Evolutionary conservation across 768 basidiomycete genomes (phyloP), one percentile per base, ranked within the genome.

Genomic region (Calocera cornea): DNA sequence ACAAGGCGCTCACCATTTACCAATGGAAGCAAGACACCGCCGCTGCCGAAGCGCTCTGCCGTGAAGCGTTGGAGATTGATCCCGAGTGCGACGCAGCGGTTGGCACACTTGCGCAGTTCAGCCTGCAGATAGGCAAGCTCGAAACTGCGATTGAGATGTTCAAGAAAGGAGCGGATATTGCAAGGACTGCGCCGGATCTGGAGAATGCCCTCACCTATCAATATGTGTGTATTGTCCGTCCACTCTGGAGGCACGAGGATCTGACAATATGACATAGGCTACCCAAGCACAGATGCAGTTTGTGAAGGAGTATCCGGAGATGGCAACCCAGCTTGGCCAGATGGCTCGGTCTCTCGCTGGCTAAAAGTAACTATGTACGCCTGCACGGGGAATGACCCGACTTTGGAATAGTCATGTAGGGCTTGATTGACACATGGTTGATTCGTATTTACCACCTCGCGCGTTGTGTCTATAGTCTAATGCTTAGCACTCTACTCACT

Each of bases 51-150:
- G 78, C 80, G 22, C 88, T 92, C 74, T 95, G 93, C 75, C 80
- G 86, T 67, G 90, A 98, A 76, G 97, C 97, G 0, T 81, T 99
- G 24, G 79, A 82, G 64, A 84, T 94, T 66, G 97, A 99, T 76
- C 81, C 90, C 12, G 93, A 94, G 71, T 98, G 95, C 77, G 97
- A 99, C 75, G 92, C 95, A 12, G 97, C 95, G 0, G 88, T 98
- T 2, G 92, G 93, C 19, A 97, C 95, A 0, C 84, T 98, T 33
- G 95, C 95, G 2, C 97, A 99, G 76, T 82, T 99, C 24, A 86
- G 84, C 68, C 77, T 98, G 70, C 95, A 98, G 77, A 92, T 95
- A 77, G 86, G 87, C 74, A 89, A 90, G 79, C 86, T 97, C 68
- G 85, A 89, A 41, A 82, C 86, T 68, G 97, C 95, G 1, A 84